Conservation (phyloP, 345 rosid genomes). For the Jatropha curcas region DNA sequence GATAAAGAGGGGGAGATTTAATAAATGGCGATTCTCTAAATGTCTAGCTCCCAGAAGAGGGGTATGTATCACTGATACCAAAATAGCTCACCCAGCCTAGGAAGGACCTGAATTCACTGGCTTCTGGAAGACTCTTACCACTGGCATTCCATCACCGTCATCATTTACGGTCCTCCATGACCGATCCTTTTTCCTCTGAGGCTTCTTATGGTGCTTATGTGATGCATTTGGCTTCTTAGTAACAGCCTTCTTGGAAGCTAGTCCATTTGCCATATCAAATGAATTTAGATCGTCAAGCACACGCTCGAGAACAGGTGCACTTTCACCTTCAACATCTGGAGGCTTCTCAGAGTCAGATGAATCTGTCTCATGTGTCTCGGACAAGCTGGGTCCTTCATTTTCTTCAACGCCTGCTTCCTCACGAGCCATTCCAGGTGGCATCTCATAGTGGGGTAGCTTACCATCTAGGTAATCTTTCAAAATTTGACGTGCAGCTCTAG, state of each 20-base stretch:
- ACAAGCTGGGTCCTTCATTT: slow-evolving; percentile 20
- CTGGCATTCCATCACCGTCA: slow-evolving; percentile 73
- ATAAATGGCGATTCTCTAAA: background rate
- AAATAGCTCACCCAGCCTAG: slow-evolving; percentile 34
- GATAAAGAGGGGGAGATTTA: background rate
- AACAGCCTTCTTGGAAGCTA: slow-evolving; percentile 42
- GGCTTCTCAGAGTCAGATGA: slow-evolving; percentile 45
- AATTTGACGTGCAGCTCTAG: slow-evolving; percentile 80
- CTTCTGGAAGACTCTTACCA: slow-evolving; percentile 60
- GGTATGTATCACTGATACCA: background rate
- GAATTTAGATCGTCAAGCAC: slow-evolving; percentile 73
- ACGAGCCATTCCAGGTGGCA: slow-evolving; percentile 62
- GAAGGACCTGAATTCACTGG: slow-evolving; percentile 54
- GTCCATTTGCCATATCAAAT: slow-evolving; percentile 73
- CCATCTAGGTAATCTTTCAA: slow-evolving; percentile 84
- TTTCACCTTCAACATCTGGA: slow-evolving; percentile 21
- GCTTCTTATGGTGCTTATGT: slow-evolving; percentile 74
- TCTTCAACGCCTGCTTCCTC: slow-evolving; percentile 36
- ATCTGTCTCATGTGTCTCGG: slow-evolving; percentile 39
- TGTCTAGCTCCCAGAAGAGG: background rate
- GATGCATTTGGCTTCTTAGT: slow-evolving; percentile 52
- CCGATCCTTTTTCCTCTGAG: slow-evolving; percentile 62
- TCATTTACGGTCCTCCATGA: slow-evolving; percentile 69
- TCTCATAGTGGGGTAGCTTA: slow-evolving; percentile 69
- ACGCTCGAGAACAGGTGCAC: slow-evolving; percentile 42